Conservation (phyloP, 169 alveolate species). For the Prorocentrum cordatum region DNA sequence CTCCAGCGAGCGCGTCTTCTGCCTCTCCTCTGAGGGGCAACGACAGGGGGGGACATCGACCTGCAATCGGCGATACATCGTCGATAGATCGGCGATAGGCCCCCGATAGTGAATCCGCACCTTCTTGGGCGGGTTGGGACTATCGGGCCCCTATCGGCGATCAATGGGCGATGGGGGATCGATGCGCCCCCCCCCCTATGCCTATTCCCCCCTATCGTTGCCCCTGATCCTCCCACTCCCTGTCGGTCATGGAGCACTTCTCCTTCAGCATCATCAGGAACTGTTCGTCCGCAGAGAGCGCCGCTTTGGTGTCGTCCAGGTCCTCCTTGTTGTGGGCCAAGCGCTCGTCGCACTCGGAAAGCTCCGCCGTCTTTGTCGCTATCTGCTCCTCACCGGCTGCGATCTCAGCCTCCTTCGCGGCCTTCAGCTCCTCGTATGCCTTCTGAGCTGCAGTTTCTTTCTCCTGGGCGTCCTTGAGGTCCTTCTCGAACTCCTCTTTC, state of each 20-base stretch:
- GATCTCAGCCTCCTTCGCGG: constrained; percentile 6
- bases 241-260: constrained; percentile 6
- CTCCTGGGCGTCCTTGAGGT: background rate
- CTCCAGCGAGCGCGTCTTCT: background rate
- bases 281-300: constrained; percentile 8
- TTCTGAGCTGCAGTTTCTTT: background rate
- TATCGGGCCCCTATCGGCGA: too few species aligned
- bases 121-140: too few species aligned
- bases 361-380: background rate
- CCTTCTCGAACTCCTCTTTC: constrained; percentile 17
- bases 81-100: too few species aligned
- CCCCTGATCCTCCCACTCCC: constrained; percentile 42
- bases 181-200: too few species aligned
- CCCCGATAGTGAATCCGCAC: too few species aligned
- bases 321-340: constrained; percentile 6
- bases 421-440: constrained; percentile 8
- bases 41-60: too few species aligned
- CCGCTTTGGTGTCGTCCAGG: background rate
- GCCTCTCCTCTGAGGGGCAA: too few species aligned
- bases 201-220: too few species aligned
- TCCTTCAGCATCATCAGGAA: background rate
- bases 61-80: too few species aligned
- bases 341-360: background rate
- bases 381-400: background rate
- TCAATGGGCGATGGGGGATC: too few species aligned